Base-by-base conservation (phyloP, 805 yeast species). In the Hanseniaspora mollemarum region DNA sequence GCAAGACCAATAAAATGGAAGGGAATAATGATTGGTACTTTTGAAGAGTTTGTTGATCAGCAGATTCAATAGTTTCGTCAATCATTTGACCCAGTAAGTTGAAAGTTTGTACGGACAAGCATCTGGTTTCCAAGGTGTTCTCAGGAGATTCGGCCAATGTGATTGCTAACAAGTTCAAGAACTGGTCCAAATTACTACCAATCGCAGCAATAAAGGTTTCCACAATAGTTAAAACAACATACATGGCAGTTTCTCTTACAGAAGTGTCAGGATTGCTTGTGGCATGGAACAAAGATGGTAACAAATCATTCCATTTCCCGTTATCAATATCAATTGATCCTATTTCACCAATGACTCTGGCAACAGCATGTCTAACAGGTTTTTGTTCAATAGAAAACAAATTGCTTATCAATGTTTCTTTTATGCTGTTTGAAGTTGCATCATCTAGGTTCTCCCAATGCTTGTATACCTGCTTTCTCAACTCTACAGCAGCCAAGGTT, bases 401-500 rank as follows among this genome's bases (percentile, higher is more conserved):
- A 56, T 79, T 73, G 58, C 76, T 72, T 58, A 90, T 73, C 55
- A 90, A 67, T 26, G 90, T 73, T 32, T 71, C 71, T 63, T 85
- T 80, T 63, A 92, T 80, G 52, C 74, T 73, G 38, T 72, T 70
- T 67, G 80, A 79, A 50, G 75, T 62, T 7, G 71, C 55, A 21
- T 65, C 77, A 57, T 69, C 72, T 21, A 66, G 33, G 12, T 57
- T 26, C 22, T 59, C 65, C 97, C 97, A 92, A 61, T 78, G 80
- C 56, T 74, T 71, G 49, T 73, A 62, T 36, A 88, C 78, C 62
- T 83, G 76, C 67, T 92, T 92, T 69, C 95, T 80, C 37, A 88
- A 87, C 70, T 92, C 98, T 55, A 92, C 95, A 55, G 96, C 94
- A n/a, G 96, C 94, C 55, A 92, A 73, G 67, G 87, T 95, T 16